Base-by-base conservation (phyloP, 176 grass and related monocot species). In the Cenchrus americanus region DNA sequence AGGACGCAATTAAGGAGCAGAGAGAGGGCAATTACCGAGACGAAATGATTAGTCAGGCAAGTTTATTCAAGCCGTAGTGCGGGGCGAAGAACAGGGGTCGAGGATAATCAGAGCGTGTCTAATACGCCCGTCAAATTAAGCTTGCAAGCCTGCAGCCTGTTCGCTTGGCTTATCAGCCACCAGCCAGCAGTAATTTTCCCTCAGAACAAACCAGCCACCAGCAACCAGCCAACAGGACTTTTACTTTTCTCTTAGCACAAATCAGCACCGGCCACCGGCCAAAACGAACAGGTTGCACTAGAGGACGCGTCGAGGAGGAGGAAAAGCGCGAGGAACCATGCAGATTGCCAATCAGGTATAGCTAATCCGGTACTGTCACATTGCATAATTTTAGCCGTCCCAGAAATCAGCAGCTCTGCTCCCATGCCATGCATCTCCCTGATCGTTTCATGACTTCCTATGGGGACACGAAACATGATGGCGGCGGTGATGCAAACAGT, bases 1-100 rank as follows among this genome's bases (percentile, higher is more conserved):
- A 79, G 66, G 66, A 84, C 32, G 48, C 66, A 73, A n/a, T n/a
- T n/a, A n/a, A 66, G 66, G 22, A 46, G 30, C 65, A 71, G 22
- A 21, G 65, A 37, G 34, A 37, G 34, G 30, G 14, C 50, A 62
- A 76, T 75, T 87, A 87, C 70, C 62, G 70, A 76, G 69, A 58
- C 26, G 49, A 55, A 58, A 81, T 68, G 70, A 81, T 87, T 68
- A 81, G 40, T 65, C 67, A 71, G 1, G 34, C 4, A 37, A 41
- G 70, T 37, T 55, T 66, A 66, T 66, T 46, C 62, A 84, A 49
- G n/a, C 19, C 6, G 41, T 52, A 40, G n/a, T n/a, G n/a, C 44
- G 75, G 46, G 14, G 41, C 60, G 52, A 12, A 24, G 58, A 61
- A 61, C 58, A 23, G 9, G 3, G 58, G 58, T 61, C 46, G 10